Evolutionary conservation across 2,329 filamentous ascomycete species (phyloP).

Genomic region (Colletotrichum sp.): DNA sequence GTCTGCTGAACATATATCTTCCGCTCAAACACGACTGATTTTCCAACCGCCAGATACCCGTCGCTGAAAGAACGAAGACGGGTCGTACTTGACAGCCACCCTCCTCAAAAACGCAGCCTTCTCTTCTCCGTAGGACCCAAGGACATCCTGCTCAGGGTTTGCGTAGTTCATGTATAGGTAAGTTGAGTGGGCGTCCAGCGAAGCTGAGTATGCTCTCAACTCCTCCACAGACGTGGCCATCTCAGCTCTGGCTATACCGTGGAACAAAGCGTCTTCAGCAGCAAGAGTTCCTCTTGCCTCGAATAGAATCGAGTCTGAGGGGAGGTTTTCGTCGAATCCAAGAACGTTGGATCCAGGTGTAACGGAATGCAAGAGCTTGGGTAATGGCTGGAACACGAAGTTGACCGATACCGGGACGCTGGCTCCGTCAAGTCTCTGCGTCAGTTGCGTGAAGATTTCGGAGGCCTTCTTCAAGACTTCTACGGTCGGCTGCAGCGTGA

Average conservation of each 20-base stretch:
- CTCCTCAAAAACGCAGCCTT: neutral
- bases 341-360: neutral
- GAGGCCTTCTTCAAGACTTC: neutral
- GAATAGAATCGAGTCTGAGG: neutral
- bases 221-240: neutral
- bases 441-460: neutral
- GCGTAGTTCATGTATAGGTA: constrained; percentile 13
- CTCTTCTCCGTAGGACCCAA: neutral
- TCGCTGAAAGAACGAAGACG: constrained; percentile 29
- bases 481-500: neutral
- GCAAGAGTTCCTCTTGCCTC: neutral
- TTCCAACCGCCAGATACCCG: constrained; percentile 3
- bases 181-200: neutral
- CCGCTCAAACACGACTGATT: neutral
- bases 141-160: neutral
- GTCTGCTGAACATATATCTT: no score
- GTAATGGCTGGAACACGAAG: constrained; percentile 16
- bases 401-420: constrained; percentile 5
- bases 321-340: constrained; percentile 1
- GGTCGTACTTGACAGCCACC: constrained; percentile 9
- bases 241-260: neutral
- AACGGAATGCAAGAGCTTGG: constrained; percentile 15
- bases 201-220: neutral
- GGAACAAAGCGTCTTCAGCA: neutral
- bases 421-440: neutral